Conservation (phyloP, 345 rosid genomes). For the Camelina neglecta region DNA sequence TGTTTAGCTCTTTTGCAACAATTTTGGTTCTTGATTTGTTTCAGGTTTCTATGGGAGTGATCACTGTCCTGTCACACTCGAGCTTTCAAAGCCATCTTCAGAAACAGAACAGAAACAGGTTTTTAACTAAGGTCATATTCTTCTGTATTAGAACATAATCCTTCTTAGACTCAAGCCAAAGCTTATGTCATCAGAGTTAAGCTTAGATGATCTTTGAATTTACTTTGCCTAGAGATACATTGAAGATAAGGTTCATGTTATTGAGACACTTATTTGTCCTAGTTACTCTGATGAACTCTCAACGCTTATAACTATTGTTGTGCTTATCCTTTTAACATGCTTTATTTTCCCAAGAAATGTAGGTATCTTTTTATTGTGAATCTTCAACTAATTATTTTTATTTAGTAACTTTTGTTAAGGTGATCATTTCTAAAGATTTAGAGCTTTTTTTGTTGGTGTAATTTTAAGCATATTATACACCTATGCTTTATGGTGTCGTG, state of each 20-base stretch:
- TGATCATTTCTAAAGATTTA: slow-evolving; percentile 8
- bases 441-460: slow-evolving; percentile 1
- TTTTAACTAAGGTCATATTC: slow-evolving; percentile 23
- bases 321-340: slow-evolving; percentile 8
- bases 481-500: slow-evolving; percentile 26
- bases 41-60: slow-evolving; percentile 90
- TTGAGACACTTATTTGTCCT: slow-evolving; percentile 30
- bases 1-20: slow-evolving; percentile 16
- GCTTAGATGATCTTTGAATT: slow-evolving; percentile 23
- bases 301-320: slow-evolving; percentile 14
- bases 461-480: slow-evolving; percentile 28
- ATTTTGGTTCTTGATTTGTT: slow-evolving; percentile 33
- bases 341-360: slow-evolving; percentile 4
- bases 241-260: slow-evolving; percentile 23
- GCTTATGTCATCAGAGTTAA: slow-evolving; percentile 21
- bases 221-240: slow-evolving; percentile 7
- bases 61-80: slow-evolving; percentile 87
- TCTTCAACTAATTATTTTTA: neutral
- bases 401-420: neutral
- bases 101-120: slow-evolving; percentile 41
- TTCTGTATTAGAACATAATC: slow-evolving; percentile 7
- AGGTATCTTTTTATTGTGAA: neutral
- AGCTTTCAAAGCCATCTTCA: slow-evolving; percentile 55
- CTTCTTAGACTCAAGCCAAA: slow-evolving; percentile 9
- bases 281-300: slow-evolving; percentile 20